phyloP scores from a whole-genome alignment of 805 yeast genomes.

The Cyberlindnera mrakii region DNA sequence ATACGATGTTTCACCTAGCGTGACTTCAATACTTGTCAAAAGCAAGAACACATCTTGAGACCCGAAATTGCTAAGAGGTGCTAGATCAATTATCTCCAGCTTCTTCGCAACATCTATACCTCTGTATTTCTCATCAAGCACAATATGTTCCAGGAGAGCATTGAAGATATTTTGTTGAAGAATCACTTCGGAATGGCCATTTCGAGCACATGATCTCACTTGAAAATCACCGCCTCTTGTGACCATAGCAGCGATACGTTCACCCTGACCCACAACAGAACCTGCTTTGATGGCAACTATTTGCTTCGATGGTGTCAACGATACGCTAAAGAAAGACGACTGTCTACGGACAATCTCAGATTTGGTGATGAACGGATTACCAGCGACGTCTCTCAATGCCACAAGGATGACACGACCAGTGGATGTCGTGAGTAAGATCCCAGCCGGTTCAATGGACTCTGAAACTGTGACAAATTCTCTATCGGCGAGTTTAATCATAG shows the following conservation, averaged over 20 bases:
- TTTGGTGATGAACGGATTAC: constrained; percentile 42
- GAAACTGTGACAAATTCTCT: constrained; percentile 54
- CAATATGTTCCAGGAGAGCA: constrained; percentile 33
- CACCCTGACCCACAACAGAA: constrained; percentile 44
- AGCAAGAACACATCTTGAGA: constrained; percentile 39
- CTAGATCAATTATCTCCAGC: constrained; percentile 58
- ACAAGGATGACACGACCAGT: constrained; percentile 59
- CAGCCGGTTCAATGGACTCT: constrained; percentile 66
- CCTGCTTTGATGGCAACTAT: constrained; percentile 58
- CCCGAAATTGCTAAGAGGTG: constrained; percentile 36
- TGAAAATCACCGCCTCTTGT: constrained; percentile 41
- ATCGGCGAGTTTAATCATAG: constrained; percentile 35
- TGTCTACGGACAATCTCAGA: constrained; percentile 24
- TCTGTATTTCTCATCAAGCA: constrained; percentile 37
- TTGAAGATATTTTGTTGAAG: constrained; percentile 31
- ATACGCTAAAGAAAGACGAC: constrained; percentile 28
- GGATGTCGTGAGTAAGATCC: constrained; percentile 65
- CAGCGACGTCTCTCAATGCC: constrained; percentile 59
- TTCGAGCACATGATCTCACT: constrained; percentile 42
- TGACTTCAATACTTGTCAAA: constrained; percentile 31
- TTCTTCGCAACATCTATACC: constrained; percentile 31
- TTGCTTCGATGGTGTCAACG: constrained; percentile 28
- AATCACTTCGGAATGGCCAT: constrained; percentile 34
- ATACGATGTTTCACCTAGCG: constrained; percentile 29
- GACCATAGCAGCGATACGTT: constrained; percentile 33